Base-by-base conservation (phyloP, 176 grass and related monocot genomes). In the Oryza meridionalis region DNA sequence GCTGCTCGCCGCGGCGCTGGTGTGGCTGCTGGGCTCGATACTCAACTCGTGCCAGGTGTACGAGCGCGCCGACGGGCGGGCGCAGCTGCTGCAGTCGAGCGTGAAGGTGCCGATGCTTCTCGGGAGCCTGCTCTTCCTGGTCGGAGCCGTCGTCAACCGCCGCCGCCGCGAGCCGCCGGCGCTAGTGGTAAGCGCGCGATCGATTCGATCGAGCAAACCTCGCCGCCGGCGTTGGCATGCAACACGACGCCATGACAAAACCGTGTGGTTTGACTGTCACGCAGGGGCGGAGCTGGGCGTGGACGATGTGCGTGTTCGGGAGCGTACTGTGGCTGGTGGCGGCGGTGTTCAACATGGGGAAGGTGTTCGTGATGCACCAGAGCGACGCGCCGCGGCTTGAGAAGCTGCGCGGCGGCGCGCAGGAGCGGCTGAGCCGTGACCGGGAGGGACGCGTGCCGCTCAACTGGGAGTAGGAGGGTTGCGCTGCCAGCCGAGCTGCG, bases 1-100 rank as follows among this genome's bases (percentile, higher is more conserved):
- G 65, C 55, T 98, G 75, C 80, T 98, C 17, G 91, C 64, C 0
- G 93, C 89, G 7, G 82, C 96, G 38, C 33, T 84, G 3, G 33
- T 95, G 16, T 98, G 96, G 96, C 5, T 90, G 38, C 16, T 95
- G 14, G 93, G 93, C 7, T 88, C 93, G 0, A 70, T 84, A 26
- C 85, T 82, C 42, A 95, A 93, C 76, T n/a, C 89, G 24, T 95
- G 96, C 85, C 93, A 98, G 88, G 84, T 88, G 32, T 98, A 98
- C 80, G 91, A 95, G 89, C 86, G 91, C 68, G 87, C 89, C n/a
- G 89, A 95, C 61, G 84, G 85, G 35, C 87, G 83, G 8, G 94
- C 93, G 72, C 96, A 95, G 90, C 83, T 95, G 25, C 87, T 95
- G 49, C 96, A 98, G 81, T 81, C 96, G 22, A 51, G 76, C 79